Conservation (phyloP, 2,329 filamentous ascomycete genomes). For the Diplodia intermedia region DNA sequence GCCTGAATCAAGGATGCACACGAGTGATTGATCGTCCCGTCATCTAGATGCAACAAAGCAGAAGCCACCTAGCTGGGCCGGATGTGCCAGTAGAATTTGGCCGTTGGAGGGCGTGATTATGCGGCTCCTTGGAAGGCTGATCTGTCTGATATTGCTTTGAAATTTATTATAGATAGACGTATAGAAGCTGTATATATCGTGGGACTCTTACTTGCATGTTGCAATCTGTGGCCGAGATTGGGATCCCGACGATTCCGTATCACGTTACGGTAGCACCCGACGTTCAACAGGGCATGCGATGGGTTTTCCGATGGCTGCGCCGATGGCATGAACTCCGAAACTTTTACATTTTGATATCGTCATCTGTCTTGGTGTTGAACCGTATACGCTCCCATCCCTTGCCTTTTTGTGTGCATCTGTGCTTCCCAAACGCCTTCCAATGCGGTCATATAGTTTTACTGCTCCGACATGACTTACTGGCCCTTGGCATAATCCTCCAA, state of each 20-base stretch:
- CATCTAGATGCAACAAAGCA: too few relatives aligned
- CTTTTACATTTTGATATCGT: neutral
- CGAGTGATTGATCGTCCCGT: too few relatives aligned
- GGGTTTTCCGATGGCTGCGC: neutral
- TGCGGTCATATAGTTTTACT: neutral
- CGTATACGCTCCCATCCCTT: conserved; percentile 3
- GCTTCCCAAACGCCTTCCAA: conserved; percentile 21
- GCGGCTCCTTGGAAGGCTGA: neutral
- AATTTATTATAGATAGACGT: neutral
- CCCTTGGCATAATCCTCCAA: conserved; percentile 64
- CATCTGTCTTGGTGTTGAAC: conserved; percentile 23
- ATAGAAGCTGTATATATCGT: neutral
- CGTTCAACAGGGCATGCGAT: too few relatives aligned
- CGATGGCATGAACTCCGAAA: neutral
- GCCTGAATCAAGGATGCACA: too few relatives aligned
- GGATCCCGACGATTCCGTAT: neutral
- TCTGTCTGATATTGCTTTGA: neutral
- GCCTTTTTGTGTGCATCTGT: conserved; percentile 13
- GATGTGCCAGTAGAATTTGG: too few relatives aligned
- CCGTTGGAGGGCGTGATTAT: too few relatives aligned
- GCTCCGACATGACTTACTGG: conserved; percentile 34
- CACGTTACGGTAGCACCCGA: neutral
- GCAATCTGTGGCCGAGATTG: too few relatives aligned
- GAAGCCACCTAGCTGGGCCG: too few relatives aligned
- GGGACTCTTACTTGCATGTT: too few relatives aligned